Evolutionary conservation across 768 basidiomycete genomes (phyloP).

Genomic region (Chiua virens): DNA sequence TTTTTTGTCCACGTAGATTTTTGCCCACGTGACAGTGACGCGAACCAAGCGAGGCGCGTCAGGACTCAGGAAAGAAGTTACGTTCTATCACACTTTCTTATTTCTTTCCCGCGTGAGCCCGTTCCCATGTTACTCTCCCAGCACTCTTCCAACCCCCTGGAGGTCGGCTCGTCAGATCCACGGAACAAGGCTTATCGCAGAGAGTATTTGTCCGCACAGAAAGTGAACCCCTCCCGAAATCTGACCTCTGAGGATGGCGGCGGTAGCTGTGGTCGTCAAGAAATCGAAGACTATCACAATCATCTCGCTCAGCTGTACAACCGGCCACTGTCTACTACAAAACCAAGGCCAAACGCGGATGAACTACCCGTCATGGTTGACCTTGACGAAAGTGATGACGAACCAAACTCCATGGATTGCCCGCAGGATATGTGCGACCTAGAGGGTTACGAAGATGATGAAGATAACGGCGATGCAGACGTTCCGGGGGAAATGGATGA

Average conservation of each 20-base stretch:
- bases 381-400: conserved; percentile 47
- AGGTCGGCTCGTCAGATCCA: conserved; percentile 61
- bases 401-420: conserved; percentile 35
- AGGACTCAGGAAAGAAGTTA: no score
- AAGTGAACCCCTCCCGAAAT: conserved; percentile 28
- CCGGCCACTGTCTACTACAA: conserved; percentile 19
- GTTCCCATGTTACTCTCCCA: conserved; percentile 52
- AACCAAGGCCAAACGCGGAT: conserved; percentile 21
- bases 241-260: conserved; percentile 55
- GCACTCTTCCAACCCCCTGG: conserved; percentile 75
- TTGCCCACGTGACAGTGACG: conserved; percentile 22
- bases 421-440: conserved; percentile 38
- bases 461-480: conserved; percentile 35
- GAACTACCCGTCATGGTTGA: conserved; percentile 38
- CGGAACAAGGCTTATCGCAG: conserved; percentile 48
- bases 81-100: no score
- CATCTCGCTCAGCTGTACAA: conserved; percentile 50
- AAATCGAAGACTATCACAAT: conserved; percentile 47
- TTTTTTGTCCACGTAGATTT: conserved; percentile 14
- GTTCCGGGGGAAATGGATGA: conserved; percentile 54
- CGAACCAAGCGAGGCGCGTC: conserved; percentile 3
- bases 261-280: conserved; percentile 37
- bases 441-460: conserved; percentile 34
- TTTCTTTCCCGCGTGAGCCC: conserved; percentile 15
- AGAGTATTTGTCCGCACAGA: conserved; percentile 37